phyloP scores from a whole-genome alignment of 805 yeast genomes.

The Starmera amethionina region DNA sequence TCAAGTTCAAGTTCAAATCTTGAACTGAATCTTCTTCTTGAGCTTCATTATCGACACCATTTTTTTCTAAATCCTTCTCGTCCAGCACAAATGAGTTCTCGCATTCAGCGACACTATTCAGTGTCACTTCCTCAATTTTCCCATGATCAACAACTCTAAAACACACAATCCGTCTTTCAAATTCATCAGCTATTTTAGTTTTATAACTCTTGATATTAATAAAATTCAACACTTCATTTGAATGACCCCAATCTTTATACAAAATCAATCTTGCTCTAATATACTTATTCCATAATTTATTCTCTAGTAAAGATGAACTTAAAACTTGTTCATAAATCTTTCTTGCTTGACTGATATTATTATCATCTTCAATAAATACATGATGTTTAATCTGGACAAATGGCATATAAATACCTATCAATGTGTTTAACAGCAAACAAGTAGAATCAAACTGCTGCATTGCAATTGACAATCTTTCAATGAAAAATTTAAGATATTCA shows the following conservation, averaged over 20 bases:
- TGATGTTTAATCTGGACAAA: slow-evolving; percentile 10
- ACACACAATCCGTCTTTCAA: too few relatives aligned
- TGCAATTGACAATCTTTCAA: slow-evolving; percentile 3
- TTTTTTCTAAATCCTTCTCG: too few relatives aligned
- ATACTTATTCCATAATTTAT: slow-evolving; percentile 10
- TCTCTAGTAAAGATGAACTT: slow-evolving; percentile 12
- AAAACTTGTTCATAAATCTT: slow-evolving; percentile 12
- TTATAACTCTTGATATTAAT: too few relatives aligned
- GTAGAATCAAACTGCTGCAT: slow-evolving; percentile 10
- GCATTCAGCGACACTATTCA: too few relatives aligned
- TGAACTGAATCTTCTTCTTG: too few relatives aligned
- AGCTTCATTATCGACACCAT: neutral
- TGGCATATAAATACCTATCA: slow-evolving; percentile 11
- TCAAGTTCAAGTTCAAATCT: neutral
- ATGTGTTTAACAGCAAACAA: slow-evolving; percentile 9
- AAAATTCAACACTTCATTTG: too few relatives aligned
- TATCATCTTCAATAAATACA: neutral
- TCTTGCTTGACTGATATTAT: slow-evolving; percentile 3
- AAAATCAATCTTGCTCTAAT: slow-evolving; percentile 13
- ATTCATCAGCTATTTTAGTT: too few relatives aligned
- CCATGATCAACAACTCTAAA: too few relatives aligned
- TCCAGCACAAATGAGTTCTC: too few relatives aligned
- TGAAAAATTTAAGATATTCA: slow-evolving; percentile 7
- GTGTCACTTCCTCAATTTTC: too few relatives aligned
- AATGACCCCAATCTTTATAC: slow-evolving; percentile 14